Base-by-base conservation (phyloP, 768 basidiomycete species). In the Sporobolomyces pararoseus region DNA sequence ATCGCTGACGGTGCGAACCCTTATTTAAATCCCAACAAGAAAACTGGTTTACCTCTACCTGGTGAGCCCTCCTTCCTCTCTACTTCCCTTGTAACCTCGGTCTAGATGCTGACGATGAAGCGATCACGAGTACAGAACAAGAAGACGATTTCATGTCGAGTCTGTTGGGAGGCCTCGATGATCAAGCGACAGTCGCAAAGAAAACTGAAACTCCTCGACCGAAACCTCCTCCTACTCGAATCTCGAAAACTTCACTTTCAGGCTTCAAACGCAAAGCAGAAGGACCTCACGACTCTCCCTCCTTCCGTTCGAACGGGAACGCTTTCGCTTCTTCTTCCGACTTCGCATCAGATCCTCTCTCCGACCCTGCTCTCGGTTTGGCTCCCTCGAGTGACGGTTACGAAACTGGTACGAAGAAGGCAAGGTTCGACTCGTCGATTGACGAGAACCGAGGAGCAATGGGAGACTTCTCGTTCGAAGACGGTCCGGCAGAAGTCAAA, bases 141-240 rank as follows among this genome's bases (percentile, higher is more conserved):
- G 96, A 97, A 78, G 83, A 85, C 46, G 91, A 95, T 74, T 91
- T 99, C 73, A 89, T 99, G 90, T 85, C 86, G 0, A 85, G 84
- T 44, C 80, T 99, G 1, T 81, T 99, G 14, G 88, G 87, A 13
- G 84, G 81, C 27, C 85, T 95, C 79, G 90, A 90, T 68, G 79
- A 75, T 12, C 29, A 74, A 32, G 65, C 65, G n/a, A 57, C 57
- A 17, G 58, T 65, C 32, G 44, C 13, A 42, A 65, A 37, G 37
- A 66, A 63, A 54, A 44, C 37, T 25, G 63, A 61, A 37, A 42
- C 66, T n/a, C 59, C 65, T 5, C 69, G 69, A 13, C 29, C 58
- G 1, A 39, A 49, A 4, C 7, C 46, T 10, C 35, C 39, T 12
- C 52, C 69, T 9, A 50, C 46, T 13, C 69, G 69, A 2, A 31